Conservation (phyloP, 2,329 filamentous ascomycete genomes). For the Acarospora socialis region DNA sequence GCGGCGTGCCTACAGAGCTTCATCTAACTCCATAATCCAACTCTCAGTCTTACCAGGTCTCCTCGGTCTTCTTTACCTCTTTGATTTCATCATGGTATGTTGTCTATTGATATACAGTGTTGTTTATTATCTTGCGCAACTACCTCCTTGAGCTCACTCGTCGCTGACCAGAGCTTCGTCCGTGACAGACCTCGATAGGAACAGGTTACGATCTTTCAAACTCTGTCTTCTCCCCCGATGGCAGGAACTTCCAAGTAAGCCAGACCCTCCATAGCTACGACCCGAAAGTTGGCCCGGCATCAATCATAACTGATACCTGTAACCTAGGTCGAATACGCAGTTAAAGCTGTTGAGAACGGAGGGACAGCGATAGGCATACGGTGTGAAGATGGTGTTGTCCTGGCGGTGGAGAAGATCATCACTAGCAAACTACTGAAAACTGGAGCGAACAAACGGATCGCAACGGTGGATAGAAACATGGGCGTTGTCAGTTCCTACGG, state of each 20-base stretch:
- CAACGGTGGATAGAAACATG: constrained; percentile 82
- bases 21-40: no score
- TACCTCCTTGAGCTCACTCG: no score
- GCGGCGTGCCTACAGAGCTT: no score
- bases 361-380: constrained; percentile 92
- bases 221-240: constrained; percentile 98
- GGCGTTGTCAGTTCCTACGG: constrained; percentile 56
- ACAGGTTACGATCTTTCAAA: constrained; percentile 99
- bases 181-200: constrained; percentile 97
- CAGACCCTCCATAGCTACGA: not conserved
- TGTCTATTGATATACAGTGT: no score
- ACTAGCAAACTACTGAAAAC: constrained; percentile 90
- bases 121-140: no score
- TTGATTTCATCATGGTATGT: no score
- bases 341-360: constrained; percentile 96
- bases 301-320: constrained; percentile 1
- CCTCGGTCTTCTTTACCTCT: no score
- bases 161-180: no score
- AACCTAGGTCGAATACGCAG: constrained; percentile 70
- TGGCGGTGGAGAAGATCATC: constrained; percentile 94
- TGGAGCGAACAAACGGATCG: constrained; percentile 92
- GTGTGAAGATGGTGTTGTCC: constrained; percentile 91
- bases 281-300: not conserved
- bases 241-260: constrained; percentile 86
- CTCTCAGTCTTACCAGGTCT: no score